Evolutionary conservation across 768 basidiomycete genomes (phyloP).

Genomic region (Agrocybe pediades): DNA sequence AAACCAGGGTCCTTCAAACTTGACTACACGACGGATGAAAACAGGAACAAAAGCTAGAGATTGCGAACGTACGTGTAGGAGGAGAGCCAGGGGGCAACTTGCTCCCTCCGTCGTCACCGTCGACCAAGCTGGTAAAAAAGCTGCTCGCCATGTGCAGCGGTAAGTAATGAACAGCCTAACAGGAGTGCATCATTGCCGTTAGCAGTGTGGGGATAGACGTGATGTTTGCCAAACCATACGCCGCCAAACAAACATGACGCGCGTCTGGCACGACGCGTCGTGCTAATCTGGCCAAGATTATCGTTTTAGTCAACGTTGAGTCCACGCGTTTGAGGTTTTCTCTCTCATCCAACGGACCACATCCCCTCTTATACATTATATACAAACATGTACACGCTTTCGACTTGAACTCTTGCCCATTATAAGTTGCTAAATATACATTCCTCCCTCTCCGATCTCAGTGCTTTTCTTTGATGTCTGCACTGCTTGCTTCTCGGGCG

Average conservation of each 20-base stretch:
- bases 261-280: too few relatives aligned
- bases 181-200: conserved; percentile 1
- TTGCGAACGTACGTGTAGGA: conserved; percentile 52
- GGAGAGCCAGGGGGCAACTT: conserved; percentile 64
- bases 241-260: conserved; percentile 19
- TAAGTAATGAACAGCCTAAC: too few relatives aligned
- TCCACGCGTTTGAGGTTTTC: too few relatives aligned
- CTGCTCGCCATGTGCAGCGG: conserved; percentile 19
- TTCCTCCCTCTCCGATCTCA: conserved; percentile 44
- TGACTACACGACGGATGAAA: conserved; percentile 43
- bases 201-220: conserved; percentile 3
- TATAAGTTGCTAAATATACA: conserved; percentile 25
- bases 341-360: too few relatives aligned
- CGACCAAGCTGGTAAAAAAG: conserved; percentile 19
- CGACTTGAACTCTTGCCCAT: too few relatives aligned
- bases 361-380: too few relatives aligned
- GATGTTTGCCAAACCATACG: conserved; percentile 17
- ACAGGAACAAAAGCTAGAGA: not conserved
- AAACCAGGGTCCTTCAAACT: conserved; percentile 95
- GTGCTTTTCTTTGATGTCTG: conserved; percentile 18
- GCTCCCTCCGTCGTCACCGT: conserved; percentile 37
- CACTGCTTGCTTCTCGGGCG: conserved; percentile 2
- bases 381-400: not conserved
- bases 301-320: too few relatives aligned
- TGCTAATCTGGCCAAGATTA: too few relatives aligned